Evolutionary conservation across 306 rosid species (phyloP).

Genomic region (Lithocarpus polystachyus): DNA sequence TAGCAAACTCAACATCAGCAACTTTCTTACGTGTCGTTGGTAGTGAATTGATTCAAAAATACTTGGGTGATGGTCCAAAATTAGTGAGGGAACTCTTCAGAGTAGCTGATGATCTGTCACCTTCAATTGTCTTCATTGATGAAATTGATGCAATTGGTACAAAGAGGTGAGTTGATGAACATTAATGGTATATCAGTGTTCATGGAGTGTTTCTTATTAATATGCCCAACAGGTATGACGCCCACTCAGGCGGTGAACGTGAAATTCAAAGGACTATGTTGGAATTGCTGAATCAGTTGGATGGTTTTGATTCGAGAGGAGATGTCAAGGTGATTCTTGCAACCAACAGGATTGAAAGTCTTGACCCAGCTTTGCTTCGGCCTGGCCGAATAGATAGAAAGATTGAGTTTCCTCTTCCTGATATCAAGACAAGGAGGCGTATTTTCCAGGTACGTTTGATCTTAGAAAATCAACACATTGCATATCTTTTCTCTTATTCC

Average conservation of each 20-base stretch:
- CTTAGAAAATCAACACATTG: background rate
- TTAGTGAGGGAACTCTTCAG: slow-evolving; percentile 97
- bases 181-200: background rate
- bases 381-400: slow-evolving; percentile 97
- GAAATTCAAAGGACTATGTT: slow-evolving; percentile 97
- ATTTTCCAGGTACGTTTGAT: slow-evolving; percentile 75
- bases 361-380: slow-evolving; percentile 94
- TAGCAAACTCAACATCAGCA: slow-evolving; percentile 97
- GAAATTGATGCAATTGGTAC: slow-evolving; percentile 97
- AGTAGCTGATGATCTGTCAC: slow-evolving; percentile 98
- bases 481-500: background rate
- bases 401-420: slow-evolving; percentile 97
- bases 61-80: slow-evolving; percentile 98
- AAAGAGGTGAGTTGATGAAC: slow-evolving; percentile 59
- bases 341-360: slow-evolving; percentile 90
- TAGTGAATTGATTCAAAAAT: slow-evolving; percentile 93
- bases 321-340: slow-evolving; percentile 96
- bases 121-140: slow-evolving; percentile 95
- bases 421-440: slow-evolving; percentile 95
- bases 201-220: slow-evolving; percentile 5
- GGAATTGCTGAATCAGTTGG: slow-evolving; percentile 89
- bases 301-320: slow-evolving; percentile 97
- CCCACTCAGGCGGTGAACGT: slow-evolving; percentile 98
- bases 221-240: slow-evolving; percentile 68
- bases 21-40: slow-evolving; percentile 99